Evolutionary conservation across 2,329 filamentous ascomycete species (phyloP).

Genomic region (Bimuria novae-zelandiae): DNA sequence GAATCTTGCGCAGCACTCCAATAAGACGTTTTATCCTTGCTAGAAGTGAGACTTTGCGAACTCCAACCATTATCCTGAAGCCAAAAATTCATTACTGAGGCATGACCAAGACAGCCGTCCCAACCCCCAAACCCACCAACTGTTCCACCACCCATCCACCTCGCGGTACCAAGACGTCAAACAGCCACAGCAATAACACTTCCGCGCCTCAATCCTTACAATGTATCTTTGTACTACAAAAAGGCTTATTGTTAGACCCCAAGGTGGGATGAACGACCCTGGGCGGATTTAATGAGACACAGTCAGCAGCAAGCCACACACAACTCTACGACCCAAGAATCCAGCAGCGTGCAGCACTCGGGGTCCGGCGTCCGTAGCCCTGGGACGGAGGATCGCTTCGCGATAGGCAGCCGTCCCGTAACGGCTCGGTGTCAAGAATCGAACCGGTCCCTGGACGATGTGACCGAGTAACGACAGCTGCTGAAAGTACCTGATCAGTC

Average conservation of each 20-base stretch:
- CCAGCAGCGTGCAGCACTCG: not conserved
- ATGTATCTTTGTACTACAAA: conserved; percentile 2
- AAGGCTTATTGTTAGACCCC: conserved; percentile 1
- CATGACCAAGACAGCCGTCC: not conserved
- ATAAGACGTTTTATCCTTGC: not conserved
- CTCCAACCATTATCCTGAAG: too few relatives aligned
- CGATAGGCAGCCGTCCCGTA: not conserved
- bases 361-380: conserved; percentile 4
- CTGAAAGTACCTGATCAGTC: not conserved
- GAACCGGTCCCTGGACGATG: not conserved
- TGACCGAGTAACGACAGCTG: not conserved
- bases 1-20: not conserved
- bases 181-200: not conserved
- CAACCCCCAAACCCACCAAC: not conserved
- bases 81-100: not conserved
- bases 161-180: not conserved
- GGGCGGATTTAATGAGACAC: not conserved
- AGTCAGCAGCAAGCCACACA: conserved; percentile 11
- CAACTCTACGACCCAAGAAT: conserved; percentile 4
- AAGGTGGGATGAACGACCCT: conserved; percentile 1
- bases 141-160: not conserved
- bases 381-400: not conserved
- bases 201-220: not conserved
- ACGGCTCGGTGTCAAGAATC: too few relatives aligned
- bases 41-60: not conserved